These are phyloP conservation scores for Podospora didyma DNA, from an alignment of 495 filamentous ascomycete genomes.

Conservation along the genomic window DNA sequence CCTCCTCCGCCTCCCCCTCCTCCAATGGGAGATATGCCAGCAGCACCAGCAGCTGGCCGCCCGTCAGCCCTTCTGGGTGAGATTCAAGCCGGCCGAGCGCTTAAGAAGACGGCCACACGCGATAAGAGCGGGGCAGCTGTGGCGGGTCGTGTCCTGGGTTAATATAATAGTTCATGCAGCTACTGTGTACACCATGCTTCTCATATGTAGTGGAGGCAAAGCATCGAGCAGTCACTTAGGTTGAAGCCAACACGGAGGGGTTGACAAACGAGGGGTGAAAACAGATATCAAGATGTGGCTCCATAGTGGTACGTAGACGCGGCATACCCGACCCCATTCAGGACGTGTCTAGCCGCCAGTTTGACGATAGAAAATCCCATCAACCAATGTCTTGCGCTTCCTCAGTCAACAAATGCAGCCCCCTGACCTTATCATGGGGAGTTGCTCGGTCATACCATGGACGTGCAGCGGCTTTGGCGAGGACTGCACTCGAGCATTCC, in stretches of 20 bases:
- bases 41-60: conserved; percentile 31
- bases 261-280: background rate
- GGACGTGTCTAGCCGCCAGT: background rate
- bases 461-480: background rate
- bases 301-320: background rate
- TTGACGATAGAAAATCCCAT: background rate
- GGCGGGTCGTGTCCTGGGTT: conserved; percentile 65
- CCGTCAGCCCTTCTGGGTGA: conserved; percentile 65
- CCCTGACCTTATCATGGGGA: background rate
- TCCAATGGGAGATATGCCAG: conserved; percentile 39
- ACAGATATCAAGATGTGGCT: background rate
- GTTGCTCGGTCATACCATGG: background rate
- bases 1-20: conserved; percentile 50
- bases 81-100: conserved; percentile 70
- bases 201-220: background rate
- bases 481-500: too few species aligned
- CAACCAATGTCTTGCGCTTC: background rate
- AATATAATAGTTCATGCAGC: conserved; percentile 26
- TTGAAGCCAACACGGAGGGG: background rate
- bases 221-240: background rate
- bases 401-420: background rate
- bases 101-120: conserved; percentile 81
- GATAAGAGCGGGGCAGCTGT: conserved; percentile 69
- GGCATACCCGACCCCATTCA: background rate
- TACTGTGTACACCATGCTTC: background rate